A percentile compares a stretch with the other conserved stretches of the same genome.
phyloP scores from a whole-genome alignment of 805 yeast species.

The Metschnikowia santaceciliae region DNA sequence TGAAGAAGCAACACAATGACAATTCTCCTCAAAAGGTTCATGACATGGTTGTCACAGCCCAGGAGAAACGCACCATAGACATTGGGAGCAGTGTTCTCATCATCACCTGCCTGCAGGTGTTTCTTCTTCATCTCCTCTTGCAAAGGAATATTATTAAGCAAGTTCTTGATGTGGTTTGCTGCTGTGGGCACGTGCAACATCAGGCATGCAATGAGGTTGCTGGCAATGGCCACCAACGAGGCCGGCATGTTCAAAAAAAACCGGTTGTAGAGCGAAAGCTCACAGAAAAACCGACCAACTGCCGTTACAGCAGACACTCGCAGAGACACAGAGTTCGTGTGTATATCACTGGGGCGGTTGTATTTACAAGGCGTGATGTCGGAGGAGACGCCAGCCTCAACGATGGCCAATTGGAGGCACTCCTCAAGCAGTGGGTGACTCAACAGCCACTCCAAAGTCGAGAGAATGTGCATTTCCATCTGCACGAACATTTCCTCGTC shows the following conservation, averaged over 20 bases:
- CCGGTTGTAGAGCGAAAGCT: conserved; percentile 49
- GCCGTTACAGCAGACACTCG: conserved; percentile 52
- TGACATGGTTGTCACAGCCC: conserved; percentile 40
- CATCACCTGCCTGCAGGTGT: conserved; percentile 24
- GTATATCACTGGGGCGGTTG: conserved; percentile 16
- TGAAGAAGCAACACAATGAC: conserved; percentile 42
- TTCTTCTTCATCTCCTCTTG: not conserved
- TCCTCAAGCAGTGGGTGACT: conserved; percentile 52
- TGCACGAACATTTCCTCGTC: conserved; percentile 51
- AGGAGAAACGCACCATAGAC: conserved; percentile 45
- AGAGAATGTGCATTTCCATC: conserved; percentile 42
- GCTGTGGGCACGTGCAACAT: conserved; percentile 49
- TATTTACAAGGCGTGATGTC: conserved; percentile 23
- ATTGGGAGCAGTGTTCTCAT: conserved; percentile 41
- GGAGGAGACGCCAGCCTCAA: conserved; percentile 27
- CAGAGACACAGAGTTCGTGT: conserved; percentile 18
- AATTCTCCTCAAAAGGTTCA: conserved; percentile 38
- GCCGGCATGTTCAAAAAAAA: conserved; percentile 43
- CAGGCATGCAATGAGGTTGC: conserved; percentile 51
- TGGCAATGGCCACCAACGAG: conserved; percentile 46
- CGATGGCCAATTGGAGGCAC: conserved; percentile 41
- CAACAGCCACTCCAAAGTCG: conserved; percentile 42
- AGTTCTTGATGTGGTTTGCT: conserved; percentile 10
- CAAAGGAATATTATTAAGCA: conserved; percentile 7
- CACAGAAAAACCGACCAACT: conserved; percentile 51